These are phyloP conservation scores for Gracilariopsis chorda DNA, from an alignment of 23 red algal genomes.

Conservation along the genomic window DNA sequence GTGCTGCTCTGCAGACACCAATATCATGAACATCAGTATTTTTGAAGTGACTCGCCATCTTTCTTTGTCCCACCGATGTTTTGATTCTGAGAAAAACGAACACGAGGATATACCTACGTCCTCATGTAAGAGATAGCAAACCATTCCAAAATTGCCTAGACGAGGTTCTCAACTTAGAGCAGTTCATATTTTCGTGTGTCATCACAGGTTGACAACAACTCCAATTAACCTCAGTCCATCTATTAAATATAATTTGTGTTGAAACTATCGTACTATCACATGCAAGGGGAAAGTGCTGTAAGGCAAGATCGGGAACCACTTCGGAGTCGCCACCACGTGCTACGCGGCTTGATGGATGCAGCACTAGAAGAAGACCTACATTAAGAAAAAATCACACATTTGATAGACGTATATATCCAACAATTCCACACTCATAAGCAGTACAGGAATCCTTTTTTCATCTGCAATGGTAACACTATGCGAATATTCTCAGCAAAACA, in stretches of 20 bases:
- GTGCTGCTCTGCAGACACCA: too few species aligned
- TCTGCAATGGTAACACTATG: constrained; percentile 47
- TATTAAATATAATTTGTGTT: constrained; percentile 47
- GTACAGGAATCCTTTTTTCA: constrained; percentile 43
- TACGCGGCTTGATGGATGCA: not conserved
- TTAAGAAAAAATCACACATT: constrained; percentile 8
- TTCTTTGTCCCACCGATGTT: too few species aligned
- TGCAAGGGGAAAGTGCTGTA: constrained; percentile 39
- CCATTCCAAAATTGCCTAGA: not conserved
- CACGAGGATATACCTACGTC: too few species aligned
- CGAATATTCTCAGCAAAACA: constrained; percentile 58
- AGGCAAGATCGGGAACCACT: constrained; percentile 18
- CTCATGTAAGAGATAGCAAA: not conserved
- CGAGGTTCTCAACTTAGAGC: not conserved
- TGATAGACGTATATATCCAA: not conserved
- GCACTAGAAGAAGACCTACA: not conserved
- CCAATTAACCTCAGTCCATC: constrained; percentile 21
- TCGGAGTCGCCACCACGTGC: not conserved
- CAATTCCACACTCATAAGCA: not conserved
- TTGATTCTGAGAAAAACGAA: too few species aligned
- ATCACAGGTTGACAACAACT: constrained; percentile 1
- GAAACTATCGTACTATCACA: constrained; percentile 41
- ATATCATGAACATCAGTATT: too few species aligned
- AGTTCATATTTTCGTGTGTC: constrained; percentile 19
- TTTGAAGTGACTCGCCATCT: too few species aligned